Evolutionary conservation across 257 asterid species (phyloP), one percentile per base, ranked within the genome.

Genomic region (Scutellaria barbata): DNA sequence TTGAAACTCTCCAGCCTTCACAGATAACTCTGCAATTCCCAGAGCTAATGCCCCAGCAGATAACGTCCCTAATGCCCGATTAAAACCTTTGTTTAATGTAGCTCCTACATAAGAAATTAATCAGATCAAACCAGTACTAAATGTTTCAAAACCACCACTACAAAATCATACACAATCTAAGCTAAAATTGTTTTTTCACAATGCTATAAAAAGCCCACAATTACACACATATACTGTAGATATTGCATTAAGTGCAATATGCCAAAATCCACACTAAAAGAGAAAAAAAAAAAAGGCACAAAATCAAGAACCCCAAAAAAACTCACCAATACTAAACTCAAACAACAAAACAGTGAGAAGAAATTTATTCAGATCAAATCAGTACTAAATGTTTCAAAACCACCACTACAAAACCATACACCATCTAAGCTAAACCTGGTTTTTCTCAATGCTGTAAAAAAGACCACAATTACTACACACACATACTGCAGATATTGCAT

Each of bases 1-100:
- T 78, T 81, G 95, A 13, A 41, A 71, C 25, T 43, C 17, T 20
- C 97, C 95, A 39, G 90, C 90, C 82, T 81, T 73, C 66, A 75
- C 46, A 33, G 96, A 85, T 79, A 92, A 72, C 46, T 83, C 83
- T 62, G 94, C 98, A 69, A 90, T 86, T 46, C 83, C 96, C 41
- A 92, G 77, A 68, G 96, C 90, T 53, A 92, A 85, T 47, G 88
- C 87, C 80, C 98, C 96, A 55, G 98, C 98, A 16, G 92, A 88
- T 14, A 92, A 43, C n/a, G 98, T 90, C 64, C 98, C 98, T 33
- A 92, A 55, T 6, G 88, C 98, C 5, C 98, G 98, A 80, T 90
- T 92, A 74, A 92, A 88, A 33, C 98, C 98, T 76, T 90, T 92
- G 77, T 83, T 92, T 46, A 92, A 81, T 48, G 98, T 92, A 41